Conservation (phyloP, 2,329 filamentous ascomycete genomes). For the Reticulascus tulasneorum region DNA sequence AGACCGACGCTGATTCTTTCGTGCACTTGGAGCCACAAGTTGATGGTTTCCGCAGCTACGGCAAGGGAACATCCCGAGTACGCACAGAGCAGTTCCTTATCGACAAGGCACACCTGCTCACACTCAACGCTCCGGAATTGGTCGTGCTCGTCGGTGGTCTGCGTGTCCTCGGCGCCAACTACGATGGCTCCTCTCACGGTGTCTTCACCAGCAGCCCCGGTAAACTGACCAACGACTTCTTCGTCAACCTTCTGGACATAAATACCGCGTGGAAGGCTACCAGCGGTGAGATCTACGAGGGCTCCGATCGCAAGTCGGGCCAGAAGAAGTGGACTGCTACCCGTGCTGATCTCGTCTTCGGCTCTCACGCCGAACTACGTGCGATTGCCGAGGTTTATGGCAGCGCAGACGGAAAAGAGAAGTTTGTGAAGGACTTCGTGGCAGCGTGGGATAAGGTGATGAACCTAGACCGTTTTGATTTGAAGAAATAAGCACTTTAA, state of each 20-base stretch:
- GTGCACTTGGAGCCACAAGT: conserved; percentile 61
- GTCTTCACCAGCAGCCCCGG: conserved; percentile 67
- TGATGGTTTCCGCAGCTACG: conserved; percentile 82
- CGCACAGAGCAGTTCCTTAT: conserved; percentile 66
- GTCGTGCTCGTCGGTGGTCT: conserved; percentile 69
- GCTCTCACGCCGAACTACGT: conserved; percentile 70
- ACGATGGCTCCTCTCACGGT: conserved; percentile 62
- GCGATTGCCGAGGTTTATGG: conserved; percentile 69
- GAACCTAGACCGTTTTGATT: conserved; percentile 68
- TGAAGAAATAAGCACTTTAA: too few species aligned
- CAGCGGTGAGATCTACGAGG: conserved; percentile 57
- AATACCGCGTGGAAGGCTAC: conserved; percentile 60
- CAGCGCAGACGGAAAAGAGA: conserved; percentile 52
- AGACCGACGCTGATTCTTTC: conserved; percentile 67
- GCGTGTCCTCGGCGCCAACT: conserved; percentile 67
- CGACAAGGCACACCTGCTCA: conserved; percentile 68
- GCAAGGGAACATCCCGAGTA: conserved; percentile 55
- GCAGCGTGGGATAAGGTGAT: conserved; percentile 71
- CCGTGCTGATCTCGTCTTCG: conserved; percentile 66
- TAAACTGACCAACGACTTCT: conserved; percentile 74
- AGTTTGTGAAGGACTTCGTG: conserved; percentile 70
- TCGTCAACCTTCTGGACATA: conserved; percentile 71
- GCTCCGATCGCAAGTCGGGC: conserved; percentile 61
- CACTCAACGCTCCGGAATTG: conserved; percentile 66
- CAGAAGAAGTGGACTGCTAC: conserved; percentile 65